phyloP scores from a whole-genome alignment of 2,329 filamentous ascomycete genomes.

The Pseudogymnoascus sp. region DNA sequence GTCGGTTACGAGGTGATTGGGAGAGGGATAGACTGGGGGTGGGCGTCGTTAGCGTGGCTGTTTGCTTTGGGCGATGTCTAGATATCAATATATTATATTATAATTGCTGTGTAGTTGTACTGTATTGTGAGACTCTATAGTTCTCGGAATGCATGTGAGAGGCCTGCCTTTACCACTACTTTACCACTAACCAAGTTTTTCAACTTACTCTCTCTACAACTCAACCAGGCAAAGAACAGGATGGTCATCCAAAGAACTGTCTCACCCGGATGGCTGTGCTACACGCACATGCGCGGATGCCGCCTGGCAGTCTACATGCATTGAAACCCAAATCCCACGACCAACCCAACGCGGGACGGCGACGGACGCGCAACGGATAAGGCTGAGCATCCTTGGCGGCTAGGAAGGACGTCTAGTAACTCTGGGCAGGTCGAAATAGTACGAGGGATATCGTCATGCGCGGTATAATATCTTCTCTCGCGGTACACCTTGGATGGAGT shows the following conservation, averaged over 20 bases:
- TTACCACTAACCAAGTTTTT: not conserved
- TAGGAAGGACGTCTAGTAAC: not conserved
- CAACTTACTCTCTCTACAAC: not conserved
- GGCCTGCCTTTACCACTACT: not conserved
- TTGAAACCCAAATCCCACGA: conserved; percentile 3
- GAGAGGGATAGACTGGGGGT: not conserved
- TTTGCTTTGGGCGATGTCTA: not conserved
- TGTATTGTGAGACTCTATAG: not conserved
- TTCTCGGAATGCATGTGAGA: not conserved
- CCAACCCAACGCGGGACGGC: not conserved
- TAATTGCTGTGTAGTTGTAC: not conserved
- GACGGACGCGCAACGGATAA: not conserved
- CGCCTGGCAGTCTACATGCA: not conserved
- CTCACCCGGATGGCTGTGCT: not conserved
- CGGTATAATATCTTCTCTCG: not conserved
- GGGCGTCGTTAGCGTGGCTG: not conserved
- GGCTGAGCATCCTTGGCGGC: not conserved
- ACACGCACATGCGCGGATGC: not conserved
- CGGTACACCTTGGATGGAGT: not conserved
- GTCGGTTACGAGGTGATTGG: conserved; percentile 17
- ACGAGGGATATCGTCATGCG: not conserved
- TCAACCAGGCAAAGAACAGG: not conserved
- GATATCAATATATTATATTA: not conserved
- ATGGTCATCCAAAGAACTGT: not conserved
- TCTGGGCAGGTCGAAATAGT: not conserved